Evolutionary conservation across 805 yeast species (phyloP).

Genomic region (Komagataella ulmi): DNA sequence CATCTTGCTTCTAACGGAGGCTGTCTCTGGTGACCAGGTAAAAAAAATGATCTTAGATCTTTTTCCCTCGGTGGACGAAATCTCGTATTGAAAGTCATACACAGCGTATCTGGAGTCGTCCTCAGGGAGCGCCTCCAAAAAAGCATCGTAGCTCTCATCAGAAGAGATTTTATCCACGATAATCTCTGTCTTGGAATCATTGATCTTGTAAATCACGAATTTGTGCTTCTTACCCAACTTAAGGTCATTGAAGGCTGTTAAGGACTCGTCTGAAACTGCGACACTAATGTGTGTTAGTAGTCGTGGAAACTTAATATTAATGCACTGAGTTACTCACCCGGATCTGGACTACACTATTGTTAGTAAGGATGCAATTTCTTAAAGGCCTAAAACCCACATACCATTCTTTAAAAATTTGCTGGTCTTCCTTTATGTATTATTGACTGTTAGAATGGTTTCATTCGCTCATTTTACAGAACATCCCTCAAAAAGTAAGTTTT

Average conservation of each 20-base stretch:
- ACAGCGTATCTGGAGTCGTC: slow-evolving; percentile 93
- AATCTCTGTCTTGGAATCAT: slow-evolving; percentile 81
- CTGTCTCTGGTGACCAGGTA: slow-evolving; percentile 98
- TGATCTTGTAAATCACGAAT: slow-evolving; percentile 71
- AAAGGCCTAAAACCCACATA: not conserved
- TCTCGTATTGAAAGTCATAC: slow-evolving; percentile 92
- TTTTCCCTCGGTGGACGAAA: slow-evolving; percentile 86
- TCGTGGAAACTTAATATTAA: not conserved
- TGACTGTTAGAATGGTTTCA: not conserved
- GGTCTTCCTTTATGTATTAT: not conserved
- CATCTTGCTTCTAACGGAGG: slow-evolving; percentile 93
- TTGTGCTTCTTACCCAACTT: slow-evolving; percentile 86
- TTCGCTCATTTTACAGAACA: not conserved
- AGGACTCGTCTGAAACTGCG: slow-evolving; percentile 76
- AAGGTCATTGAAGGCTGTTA: slow-evolving; percentile 88
- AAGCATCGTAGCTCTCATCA: slow-evolving; percentile 67
- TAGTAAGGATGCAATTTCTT: not conserved
- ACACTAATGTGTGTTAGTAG: slow-evolving; percentile 31
- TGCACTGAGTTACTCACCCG: not conserved
- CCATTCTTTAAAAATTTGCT: not conserved
- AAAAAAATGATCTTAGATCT: slow-evolving; percentile 55
- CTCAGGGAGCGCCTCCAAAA: slow-evolving; percentile 85
- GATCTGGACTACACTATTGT: slow-evolving; percentile 2
- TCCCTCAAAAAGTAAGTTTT: not conserved
- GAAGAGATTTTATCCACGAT: slow-evolving; percentile 75